Evolutionary conservation across 306 rosid genomes (phyloP), one percentile per base, ranked within the genome.

Genomic region (Abrus pulchellus): DNA sequence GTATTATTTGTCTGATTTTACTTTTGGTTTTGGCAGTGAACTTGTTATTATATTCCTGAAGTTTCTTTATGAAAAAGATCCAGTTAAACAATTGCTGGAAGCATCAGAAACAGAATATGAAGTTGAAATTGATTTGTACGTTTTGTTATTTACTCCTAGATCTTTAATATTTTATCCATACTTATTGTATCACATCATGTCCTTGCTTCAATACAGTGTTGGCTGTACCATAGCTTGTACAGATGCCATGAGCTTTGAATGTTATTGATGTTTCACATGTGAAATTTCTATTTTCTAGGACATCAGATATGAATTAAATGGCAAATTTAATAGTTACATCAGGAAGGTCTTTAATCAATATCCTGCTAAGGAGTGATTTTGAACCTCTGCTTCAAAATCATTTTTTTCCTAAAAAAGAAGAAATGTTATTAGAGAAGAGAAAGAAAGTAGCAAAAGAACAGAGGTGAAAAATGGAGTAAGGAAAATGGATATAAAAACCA

Each of bases 1-100:
- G 47, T 78, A 56, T 36, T 84, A 49, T 80, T 60, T 82, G 38
- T 60, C 80, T 87, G 78, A 82, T 57, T 50, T 40, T 40, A 47
- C 10, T 68, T 80, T 72, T 83, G 79, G 64, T 76, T 83, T 82
- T 89, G 88, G 90, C 97, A 93, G 99, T 89, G 99, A 94, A 83
- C 99, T 90, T 74, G 92, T 91, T 84, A 83, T 91, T 74, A 85
- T 93, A 75, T 94, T 94, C 92, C 80, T 95, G 85, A 94, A 89
- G 90, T 92, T 91, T 88, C 83, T 95, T 34, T 95, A 95, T 61
- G 94, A 95, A 52, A 97, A 90, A 93, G 98, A 95, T 84, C 97
- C 97, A 56, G 92, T 95, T 41, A 91, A 81, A 81, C 94, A 88
- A 87, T 87, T 95, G 88, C 88, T 95, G 84, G 99, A 95, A 72